Conservation (phyloP, 1,139 yeast species). For the Hansenula lynferdii region DNA sequence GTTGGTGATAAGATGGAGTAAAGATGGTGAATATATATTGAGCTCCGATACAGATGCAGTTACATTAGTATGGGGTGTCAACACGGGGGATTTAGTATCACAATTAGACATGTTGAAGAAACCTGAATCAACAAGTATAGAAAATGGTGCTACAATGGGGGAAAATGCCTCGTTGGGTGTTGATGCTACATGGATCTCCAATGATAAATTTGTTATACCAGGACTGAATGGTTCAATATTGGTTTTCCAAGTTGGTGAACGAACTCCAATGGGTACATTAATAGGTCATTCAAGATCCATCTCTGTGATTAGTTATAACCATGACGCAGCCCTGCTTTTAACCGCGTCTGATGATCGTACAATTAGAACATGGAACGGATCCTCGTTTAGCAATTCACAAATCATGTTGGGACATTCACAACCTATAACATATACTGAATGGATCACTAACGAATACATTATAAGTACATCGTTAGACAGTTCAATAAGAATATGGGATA, state of each 20-base stretch:
- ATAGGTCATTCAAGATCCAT: conserved; percentile 66
- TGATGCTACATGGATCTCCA: conserved; percentile 71
- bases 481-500: conserved; percentile 64
- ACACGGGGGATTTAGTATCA: conserved; percentile 42
- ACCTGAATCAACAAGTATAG: conserved; percentile 4
- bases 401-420: conserved; percentile 46
- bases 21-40: conserved; percentile 31
- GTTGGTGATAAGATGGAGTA: conserved; percentile 45
- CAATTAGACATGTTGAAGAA: conserved; percentile 29
- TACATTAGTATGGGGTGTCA: conserved; percentile 50
- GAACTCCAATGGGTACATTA: conserved; percentile 53
- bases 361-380: conserved; percentile 70
- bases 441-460: conserved; percentile 40
- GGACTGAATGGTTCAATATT: conserved; percentile 52
- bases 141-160: conserved; percentile 8
- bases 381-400: conserved; percentile 42
- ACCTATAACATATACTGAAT: conserved; percentile 49
- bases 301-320: conserved; percentile 52
- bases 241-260: conserved; percentile 51
- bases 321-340: conserved; percentile 48
- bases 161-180: conserved; percentile 32
- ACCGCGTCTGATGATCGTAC: conserved; percentile 75
- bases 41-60: conserved; percentile 32
- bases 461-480: conserved; percentile 68
- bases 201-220: conserved; percentile 65